phyloP scores from a whole-genome alignment of 1,284 basidiomycete species.

The Cutaneotrichosporon cavernicola region DNA sequence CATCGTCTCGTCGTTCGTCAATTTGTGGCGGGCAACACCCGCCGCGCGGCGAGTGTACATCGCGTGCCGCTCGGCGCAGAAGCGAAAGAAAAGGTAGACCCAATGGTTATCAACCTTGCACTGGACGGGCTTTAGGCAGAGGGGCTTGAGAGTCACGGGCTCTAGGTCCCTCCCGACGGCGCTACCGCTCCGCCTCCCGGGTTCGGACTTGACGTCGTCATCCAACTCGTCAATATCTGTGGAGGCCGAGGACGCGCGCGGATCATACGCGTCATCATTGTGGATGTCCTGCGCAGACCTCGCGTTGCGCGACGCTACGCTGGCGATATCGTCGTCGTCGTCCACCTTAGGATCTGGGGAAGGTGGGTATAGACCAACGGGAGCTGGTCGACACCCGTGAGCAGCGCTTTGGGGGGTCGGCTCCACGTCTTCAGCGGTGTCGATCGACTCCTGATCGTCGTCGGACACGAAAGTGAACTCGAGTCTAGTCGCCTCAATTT shows the following conservation, averaged over 20 bases:
- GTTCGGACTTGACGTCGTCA: too few relatives aligned
- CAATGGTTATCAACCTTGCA: slow-evolving; percentile 28
- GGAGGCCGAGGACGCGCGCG: not conserved
- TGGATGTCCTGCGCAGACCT: not conserved
- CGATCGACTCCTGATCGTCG: not conserved
- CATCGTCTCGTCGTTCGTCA: slow-evolving; percentile 31
- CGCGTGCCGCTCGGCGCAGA: slow-evolving; percentile 38
- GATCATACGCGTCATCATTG: not conserved
- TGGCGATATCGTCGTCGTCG: not conserved
- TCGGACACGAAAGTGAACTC: not conserved
- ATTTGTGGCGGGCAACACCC: slow-evolving; percentile 27
- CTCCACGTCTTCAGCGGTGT: not conserved
- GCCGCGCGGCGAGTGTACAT: slow-evolving; percentile 30
- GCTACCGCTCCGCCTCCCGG: not conserved
- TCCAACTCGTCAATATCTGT: not conserved
- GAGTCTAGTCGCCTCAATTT: not conserved
- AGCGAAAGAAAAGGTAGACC: slow-evolving; percentile 38
- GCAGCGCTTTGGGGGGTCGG: not conserved
- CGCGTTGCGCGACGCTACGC: not conserved
- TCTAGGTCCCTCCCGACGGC: slow-evolving; percentile 6
- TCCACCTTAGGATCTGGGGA: not conserved
- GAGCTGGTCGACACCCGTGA: not conserved
- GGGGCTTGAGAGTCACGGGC: slow-evolving; percentile 18
- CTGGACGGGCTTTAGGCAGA: slow-evolving; percentile 22
- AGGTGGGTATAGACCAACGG: not conserved